Evolutionary conservation across 176 grass and related monocot species (phyloP).

Genomic region (Oryza meridionalis): DNA sequence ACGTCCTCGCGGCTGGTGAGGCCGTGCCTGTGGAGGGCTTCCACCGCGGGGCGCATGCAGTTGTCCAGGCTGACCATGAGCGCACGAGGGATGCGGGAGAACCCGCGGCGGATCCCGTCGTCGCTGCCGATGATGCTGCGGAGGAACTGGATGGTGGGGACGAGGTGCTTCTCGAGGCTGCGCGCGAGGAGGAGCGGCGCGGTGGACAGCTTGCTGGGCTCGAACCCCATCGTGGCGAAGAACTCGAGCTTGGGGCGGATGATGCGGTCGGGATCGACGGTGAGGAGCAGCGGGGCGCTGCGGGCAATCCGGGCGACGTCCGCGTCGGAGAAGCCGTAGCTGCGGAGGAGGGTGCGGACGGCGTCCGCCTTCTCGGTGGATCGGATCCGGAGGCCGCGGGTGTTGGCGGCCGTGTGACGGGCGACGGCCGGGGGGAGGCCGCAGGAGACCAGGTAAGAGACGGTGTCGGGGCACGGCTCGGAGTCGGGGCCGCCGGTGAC

Average conservation of each 20-base stretch:
- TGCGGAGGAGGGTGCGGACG: slow-evolving; percentile 31
- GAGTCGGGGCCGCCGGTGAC: background rate
- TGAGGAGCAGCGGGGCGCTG: background rate
- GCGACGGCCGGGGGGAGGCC: slow-evolving; percentile 37
- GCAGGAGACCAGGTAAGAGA: slow-evolving; percentile 40
- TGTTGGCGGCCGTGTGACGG: background rate
- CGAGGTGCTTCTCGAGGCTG: slow-evolving; percentile 41
- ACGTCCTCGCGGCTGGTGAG: slow-evolving; percentile 15
- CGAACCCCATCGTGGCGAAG: slow-evolving; percentile 35
- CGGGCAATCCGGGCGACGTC: slow-evolving; percentile 15
- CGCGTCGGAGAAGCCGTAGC: slow-evolving; percentile 47
- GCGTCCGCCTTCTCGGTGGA: slow-evolving; percentile 37
- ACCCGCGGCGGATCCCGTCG: background rate
- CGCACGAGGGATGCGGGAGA: background rate
- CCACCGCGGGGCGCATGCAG: slow-evolving; percentile 39
- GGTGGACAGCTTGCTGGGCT: background rate
- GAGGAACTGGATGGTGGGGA: slow-evolving; percentile 41
- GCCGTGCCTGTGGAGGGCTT: slow-evolving; percentile 26
- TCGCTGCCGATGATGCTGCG: slow-evolving; percentile 35
- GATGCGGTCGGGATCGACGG: slow-evolving; percentile 9
- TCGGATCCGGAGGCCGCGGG: background rate
- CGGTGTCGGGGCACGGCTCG: slow-evolving; percentile 19
- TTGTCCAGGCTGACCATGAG: background rate
- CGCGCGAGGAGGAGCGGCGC: background rate
- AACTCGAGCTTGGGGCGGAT: slow-evolving; percentile 58